phyloP scores from a whole-genome alignment of 2,329 filamentous ascomycete species.

The Trichoderma aggressivum region DNA sequence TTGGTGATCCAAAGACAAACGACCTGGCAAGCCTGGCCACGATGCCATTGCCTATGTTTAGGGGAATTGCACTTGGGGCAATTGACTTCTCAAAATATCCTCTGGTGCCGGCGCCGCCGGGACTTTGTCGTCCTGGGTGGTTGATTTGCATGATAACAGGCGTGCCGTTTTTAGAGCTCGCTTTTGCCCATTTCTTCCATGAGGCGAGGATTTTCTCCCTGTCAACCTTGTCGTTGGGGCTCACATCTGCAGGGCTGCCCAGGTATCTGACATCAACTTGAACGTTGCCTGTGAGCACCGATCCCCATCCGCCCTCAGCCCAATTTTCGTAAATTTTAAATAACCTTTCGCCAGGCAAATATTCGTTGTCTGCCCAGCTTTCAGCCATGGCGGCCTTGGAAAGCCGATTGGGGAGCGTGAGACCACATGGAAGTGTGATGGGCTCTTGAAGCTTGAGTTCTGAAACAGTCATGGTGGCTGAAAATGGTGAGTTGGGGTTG shows the following conservation, averaged over 20 bases:
- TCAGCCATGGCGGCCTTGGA: slow-evolving; percentile 51
- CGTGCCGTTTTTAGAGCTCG: slow-evolving; percentile 32
- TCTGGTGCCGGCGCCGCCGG: slow-evolving; percentile 36
- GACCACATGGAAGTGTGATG: slow-evolving; percentile 51
- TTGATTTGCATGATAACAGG: slow-evolving; percentile 44
- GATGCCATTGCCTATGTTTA: slow-evolving; percentile 40
- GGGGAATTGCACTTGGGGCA: slow-evolving; percentile 42
- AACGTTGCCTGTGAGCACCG: slow-evolving; percentile 51
- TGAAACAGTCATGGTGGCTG: background rate
- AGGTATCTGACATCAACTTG: slow-evolving; percentile 40
- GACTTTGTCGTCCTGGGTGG: slow-evolving; percentile 47
- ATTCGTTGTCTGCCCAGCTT: slow-evolving; percentile 37
- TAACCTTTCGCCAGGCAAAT: slow-evolving; percentile 43
- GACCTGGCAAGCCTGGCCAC: slow-evolving; percentile 31
- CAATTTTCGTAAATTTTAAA: slow-evolving; percentile 49
- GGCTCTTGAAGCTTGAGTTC: slow-evolving; percentile 29
- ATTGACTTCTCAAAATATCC: slow-evolving; percentile 38
- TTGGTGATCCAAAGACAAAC: slow-evolving; percentile 51
- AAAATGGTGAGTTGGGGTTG: background rate
- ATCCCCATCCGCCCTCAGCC: slow-evolving; percentile 52
- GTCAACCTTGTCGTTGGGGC: slow-evolving; percentile 31
- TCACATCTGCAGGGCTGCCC: slow-evolving; percentile 34
- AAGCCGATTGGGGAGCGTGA: slow-evolving; percentile 54
- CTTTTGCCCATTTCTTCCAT: slow-evolving; percentile 39
- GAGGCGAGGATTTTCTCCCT: slow-evolving; percentile 29